phyloP scores from a whole-genome alignment of 2,329 filamentous ascomycete species.

The Ophiostoma australiae region DNA sequence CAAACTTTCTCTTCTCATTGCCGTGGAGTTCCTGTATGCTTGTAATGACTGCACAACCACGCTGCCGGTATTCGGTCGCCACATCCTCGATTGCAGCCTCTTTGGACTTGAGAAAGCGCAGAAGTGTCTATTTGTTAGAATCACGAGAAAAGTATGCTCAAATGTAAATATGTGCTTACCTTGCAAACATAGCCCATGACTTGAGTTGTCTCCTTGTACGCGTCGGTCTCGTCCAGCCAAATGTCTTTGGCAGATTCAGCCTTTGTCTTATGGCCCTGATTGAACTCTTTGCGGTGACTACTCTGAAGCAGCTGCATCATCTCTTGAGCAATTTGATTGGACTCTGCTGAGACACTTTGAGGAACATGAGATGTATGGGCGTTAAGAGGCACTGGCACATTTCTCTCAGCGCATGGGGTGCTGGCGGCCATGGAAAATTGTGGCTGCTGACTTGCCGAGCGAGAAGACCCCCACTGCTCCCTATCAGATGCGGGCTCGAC shows the following conservation, averaged over 20 bases:
- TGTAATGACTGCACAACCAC: conserved; percentile 18
- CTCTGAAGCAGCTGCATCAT: conserved; percentile 24
- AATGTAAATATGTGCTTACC: conserved; percentile 8
- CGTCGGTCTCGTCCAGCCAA: conserved; percentile 25
- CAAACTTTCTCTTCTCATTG: not conserved
- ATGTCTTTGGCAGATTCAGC: conserved; percentile 11
- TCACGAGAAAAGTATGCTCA: not conserved
- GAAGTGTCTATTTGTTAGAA: conserved; percentile 22
- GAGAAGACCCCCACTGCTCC: not conserved
- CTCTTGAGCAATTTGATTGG: conserved; percentile 17
- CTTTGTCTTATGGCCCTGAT: not conserved
- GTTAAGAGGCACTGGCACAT: not conserved
- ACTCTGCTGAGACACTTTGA: not conserved
- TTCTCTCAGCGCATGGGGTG: not conserved
- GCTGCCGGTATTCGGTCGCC: conserved; percentile 25
- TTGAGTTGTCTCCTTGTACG: conserved; percentile 25
- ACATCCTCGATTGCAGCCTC: conserved; percentile 27
- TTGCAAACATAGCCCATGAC: conserved; percentile 28
- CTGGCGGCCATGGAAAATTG: not conserved
- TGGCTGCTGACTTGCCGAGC: not conserved
- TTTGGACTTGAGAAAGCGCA: conserved; percentile 28
- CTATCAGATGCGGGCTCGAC: not conserved
- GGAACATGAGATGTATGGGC: not conserved
- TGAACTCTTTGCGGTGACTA: not conserved
- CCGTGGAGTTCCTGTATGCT: conserved; percentile 20